These are phyloP conservation scores for Wallacemonas sp. DNA, from an alignment of 208 protist genomes.

Conservation along the genomic window DNA sequence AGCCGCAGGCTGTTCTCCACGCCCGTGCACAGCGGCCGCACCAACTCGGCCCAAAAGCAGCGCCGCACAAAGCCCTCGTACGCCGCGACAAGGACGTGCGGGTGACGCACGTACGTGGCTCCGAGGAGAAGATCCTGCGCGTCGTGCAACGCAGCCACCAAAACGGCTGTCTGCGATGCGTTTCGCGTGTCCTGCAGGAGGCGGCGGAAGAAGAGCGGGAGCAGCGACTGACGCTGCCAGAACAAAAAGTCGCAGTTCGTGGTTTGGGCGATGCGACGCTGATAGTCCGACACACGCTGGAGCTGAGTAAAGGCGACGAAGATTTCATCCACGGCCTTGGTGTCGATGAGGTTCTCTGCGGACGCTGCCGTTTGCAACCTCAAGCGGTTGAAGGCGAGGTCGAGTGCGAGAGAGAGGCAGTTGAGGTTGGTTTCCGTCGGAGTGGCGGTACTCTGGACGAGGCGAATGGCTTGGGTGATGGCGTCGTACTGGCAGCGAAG, in stretches of 20 bases:
- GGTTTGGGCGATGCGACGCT: slow-evolving; percentile 38
- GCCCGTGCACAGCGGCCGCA: slow-evolving; percentile 82
- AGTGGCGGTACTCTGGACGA: slow-evolving; percentile 70
- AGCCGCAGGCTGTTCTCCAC: slow-evolving; percentile 95
- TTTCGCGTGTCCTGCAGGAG: slow-evolving; percentile 72
- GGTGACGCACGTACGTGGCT: slow-evolving; percentile 24
- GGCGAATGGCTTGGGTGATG: slow-evolving; percentile 50
- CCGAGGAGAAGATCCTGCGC: slow-evolving; percentile 39
- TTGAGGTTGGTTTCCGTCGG: slow-evolving; percentile 40
- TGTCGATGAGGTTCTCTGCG: neutral
- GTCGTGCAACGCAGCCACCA: slow-evolving; percentile 80
- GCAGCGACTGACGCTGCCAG: slow-evolving; percentile 81
- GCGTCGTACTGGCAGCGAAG: slow-evolving; percentile 57
- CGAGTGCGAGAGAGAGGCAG: slow-evolving; percentile 61
- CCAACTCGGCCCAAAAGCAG: slow-evolving; percentile 48
- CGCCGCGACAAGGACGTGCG: slow-evolving; percentile 30
- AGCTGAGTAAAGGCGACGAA: slow-evolving; percentile 75
- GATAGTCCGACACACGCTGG: slow-evolving; percentile 57
- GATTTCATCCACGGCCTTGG: slow-evolving; percentile 35
- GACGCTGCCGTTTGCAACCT: slow-evolving; percentile 3
- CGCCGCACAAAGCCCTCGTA: slow-evolving; percentile 67
- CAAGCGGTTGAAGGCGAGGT: slow-evolving; percentile 55
- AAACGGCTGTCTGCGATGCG: slow-evolving; percentile 59
- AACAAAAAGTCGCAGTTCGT: slow-evolving; percentile 91
- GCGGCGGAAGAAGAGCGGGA: slow-evolving; percentile 81